Evolutionary conservation across 2,329 filamentous ascomycete genomes (phyloP).

Genomic region (Clarireedia sp.): DNA sequence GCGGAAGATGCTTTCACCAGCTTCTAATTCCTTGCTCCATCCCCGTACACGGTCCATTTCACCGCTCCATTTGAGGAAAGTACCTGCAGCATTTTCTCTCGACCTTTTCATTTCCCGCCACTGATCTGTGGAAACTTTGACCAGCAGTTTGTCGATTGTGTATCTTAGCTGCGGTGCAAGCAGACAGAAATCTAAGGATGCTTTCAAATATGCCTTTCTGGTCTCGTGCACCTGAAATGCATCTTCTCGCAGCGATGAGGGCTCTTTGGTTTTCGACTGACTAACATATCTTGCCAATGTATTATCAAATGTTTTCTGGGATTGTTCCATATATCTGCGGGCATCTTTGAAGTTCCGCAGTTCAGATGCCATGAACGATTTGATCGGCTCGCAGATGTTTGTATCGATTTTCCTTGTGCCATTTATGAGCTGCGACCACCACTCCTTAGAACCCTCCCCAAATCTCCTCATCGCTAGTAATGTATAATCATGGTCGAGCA

Average conservation of each 20-base stretch:
- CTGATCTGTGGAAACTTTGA: constrained; percentile 75
- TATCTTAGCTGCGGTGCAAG: constrained; percentile 78
- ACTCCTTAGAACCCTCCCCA: constrained; percentile 78
- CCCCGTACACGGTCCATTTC: constrained; percentile 90
- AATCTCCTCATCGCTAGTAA: constrained; percentile 77
- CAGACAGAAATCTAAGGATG: constrained; percentile 88
- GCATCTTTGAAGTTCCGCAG: constrained; percentile 80
- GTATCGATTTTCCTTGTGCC: constrained; percentile 71
- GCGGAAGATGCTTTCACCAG: constrained; percentile 74
- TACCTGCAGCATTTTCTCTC: constrained; percentile 53
- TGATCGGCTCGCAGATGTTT: constrained; percentile 73
- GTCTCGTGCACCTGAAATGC: constrained; percentile 93
- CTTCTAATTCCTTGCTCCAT: constrained; percentile 92
- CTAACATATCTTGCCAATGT: constrained; percentile 72
- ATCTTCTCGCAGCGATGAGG: constrained; percentile 84
- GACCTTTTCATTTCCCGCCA: constrained; percentile 78
- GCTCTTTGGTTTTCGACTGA: constrained; percentile 89
- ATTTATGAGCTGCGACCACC: constrained; percentile 70
- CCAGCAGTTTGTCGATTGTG: constrained; percentile 76
- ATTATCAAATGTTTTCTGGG: constrained; percentile 79
- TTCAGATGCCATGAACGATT: constrained; percentile 69
- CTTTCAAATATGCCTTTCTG: constrained; percentile 80
- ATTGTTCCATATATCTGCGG: constrained; percentile 63
- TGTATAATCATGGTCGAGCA: constrained; percentile 93
- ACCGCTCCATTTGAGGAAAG: constrained; percentile 57